Evolutionary conservation across 163 green algal genomes (phyloP).

Genomic region (Coccomyxa subellipsoidea): DNA sequence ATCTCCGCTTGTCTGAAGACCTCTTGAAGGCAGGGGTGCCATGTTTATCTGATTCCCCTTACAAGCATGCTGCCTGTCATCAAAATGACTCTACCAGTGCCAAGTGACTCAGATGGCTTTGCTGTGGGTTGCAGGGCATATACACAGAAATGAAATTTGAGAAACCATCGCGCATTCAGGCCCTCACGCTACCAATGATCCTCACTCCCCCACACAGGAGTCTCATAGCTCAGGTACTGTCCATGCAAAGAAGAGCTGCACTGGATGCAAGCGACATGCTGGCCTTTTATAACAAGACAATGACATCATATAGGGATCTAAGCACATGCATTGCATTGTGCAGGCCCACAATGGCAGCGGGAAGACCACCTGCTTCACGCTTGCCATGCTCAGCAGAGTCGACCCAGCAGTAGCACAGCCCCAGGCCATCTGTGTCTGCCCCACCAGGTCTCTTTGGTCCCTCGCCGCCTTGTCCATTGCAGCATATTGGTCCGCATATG

Average conservation of each 20-base stretch:
- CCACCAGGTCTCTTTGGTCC: constrained; percentile 46
- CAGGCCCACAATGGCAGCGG: constrained; percentile 96
- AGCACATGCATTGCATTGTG: neutral
- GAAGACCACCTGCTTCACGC: constrained; percentile 99
- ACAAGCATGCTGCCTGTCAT: no score
- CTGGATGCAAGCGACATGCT: no score
- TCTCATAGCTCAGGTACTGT: constrained; percentile 84
- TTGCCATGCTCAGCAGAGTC: constrained; percentile 92
- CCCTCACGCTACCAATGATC: constrained; percentile 96
- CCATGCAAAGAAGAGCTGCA: no score
- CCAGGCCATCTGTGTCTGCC: constrained; percentile 96
- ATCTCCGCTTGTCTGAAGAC: constrained; percentile 63
- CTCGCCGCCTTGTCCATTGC: neutral
- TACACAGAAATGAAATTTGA: constrained; percentile 99
- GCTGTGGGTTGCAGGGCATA: constrained; percentile 64
- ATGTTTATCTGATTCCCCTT: no score
- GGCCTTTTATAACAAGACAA: neutral
- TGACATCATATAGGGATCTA: neutral
- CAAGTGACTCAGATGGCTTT: neutral
- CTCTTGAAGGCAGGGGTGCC: constrained; percentile 55
- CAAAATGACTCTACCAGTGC: no score
- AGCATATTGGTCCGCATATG: no score
- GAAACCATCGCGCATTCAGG: constrained; percentile 88
- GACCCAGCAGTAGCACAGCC: constrained; percentile 61
- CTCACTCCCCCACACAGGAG: constrained; percentile 77